Conservation (phyloP, 139 green algal species). For the Coelastrella sp. region DNA sequence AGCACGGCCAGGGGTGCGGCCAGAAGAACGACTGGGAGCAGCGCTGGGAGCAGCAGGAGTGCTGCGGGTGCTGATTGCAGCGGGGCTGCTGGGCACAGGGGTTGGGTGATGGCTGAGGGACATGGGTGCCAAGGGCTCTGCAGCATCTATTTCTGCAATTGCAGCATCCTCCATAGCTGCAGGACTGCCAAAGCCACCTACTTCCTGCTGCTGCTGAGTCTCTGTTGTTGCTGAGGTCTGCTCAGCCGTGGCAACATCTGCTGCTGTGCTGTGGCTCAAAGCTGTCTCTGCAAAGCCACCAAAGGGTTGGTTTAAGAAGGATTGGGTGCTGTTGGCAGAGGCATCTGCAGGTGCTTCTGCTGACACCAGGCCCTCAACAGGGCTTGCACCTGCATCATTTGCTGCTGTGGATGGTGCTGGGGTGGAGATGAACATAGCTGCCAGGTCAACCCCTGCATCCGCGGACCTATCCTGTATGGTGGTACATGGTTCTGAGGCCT, state of each 20-base stretch:
- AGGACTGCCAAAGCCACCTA: constrained; percentile 31
- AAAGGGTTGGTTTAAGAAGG: constrained; percentile 21
- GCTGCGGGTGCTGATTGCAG: background rate
- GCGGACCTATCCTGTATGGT: background rate
- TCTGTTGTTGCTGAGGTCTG: background rate
- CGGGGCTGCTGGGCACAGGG: background rate
- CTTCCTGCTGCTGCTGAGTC: background rate
- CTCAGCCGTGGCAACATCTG: background rate
- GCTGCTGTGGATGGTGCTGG: constrained; percentile 4
- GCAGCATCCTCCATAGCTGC: constrained; percentile 19
- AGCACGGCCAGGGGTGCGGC: background rate
- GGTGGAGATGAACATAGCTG: constrained; percentile 38
- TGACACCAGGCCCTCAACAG: constrained; percentile 21
- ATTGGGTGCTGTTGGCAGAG: background rate
- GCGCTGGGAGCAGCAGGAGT: background rate
- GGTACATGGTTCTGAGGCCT: background rate
- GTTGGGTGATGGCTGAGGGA: background rate
- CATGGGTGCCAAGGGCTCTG: background rate
- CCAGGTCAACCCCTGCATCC: constrained; percentile 15
- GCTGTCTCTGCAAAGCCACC: constrained; percentile 8
- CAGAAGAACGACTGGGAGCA: background rate
- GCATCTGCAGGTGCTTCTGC: background rate
- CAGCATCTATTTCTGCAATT: background rate
- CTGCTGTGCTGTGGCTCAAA: background rate
- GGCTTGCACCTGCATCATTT: background rate